Conservation (phyloP, 2,329 filamentous ascomycete species). For the Alternaria sp. region DNA sequence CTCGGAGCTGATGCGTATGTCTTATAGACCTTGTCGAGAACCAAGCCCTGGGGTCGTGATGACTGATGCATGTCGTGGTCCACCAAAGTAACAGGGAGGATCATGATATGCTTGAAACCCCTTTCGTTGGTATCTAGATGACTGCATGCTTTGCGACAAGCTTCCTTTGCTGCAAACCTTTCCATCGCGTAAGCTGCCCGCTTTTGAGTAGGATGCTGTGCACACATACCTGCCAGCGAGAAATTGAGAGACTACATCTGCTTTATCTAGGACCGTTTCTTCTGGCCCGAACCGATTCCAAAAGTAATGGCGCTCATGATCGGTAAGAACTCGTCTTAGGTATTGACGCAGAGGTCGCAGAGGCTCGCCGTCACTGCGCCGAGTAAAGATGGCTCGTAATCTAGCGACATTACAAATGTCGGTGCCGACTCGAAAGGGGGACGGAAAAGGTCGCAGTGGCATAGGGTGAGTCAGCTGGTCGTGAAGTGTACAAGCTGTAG, state of each 20-base stretch:
- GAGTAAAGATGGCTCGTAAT: conserved; percentile 66
- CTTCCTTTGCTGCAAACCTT: conserved; percentile 63
- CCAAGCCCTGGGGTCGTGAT: conserved; percentile 36
- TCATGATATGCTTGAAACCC: conserved; percentile 52
- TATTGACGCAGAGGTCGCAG: conserved; percentile 29
- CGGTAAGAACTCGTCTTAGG: conserved; percentile 40
- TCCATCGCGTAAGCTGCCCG: conserved; percentile 12
- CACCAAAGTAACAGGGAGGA: conserved; percentile 38
- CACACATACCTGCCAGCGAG: conserved; percentile 49
- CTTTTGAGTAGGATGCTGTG: background rate
- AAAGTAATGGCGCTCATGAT: conserved; percentile 45
- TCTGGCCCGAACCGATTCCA: conserved; percentile 37
- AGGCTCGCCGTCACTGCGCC: conserved; percentile 13
- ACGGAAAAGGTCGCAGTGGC: conserved; percentile 65
- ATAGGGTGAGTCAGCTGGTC: conserved; percentile 34
- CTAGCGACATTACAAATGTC: conserved; percentile 78
- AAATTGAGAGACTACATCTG: conserved; percentile 34
- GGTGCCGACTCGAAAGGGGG: conserved; percentile 74
- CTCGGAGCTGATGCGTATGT: background rate
- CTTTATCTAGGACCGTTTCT: conserved; percentile 18
- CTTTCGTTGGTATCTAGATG: conserved; percentile 32
- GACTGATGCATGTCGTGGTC: conserved; percentile 24
- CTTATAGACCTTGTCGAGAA: conserved; percentile 31
- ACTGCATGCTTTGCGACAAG: conserved; percentile 57
- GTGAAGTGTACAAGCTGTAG: background rate